Evolutionary conservation across 768 basidiomycete genomes (phyloP).

Genomic region (Pholiota conissans): DNA sequence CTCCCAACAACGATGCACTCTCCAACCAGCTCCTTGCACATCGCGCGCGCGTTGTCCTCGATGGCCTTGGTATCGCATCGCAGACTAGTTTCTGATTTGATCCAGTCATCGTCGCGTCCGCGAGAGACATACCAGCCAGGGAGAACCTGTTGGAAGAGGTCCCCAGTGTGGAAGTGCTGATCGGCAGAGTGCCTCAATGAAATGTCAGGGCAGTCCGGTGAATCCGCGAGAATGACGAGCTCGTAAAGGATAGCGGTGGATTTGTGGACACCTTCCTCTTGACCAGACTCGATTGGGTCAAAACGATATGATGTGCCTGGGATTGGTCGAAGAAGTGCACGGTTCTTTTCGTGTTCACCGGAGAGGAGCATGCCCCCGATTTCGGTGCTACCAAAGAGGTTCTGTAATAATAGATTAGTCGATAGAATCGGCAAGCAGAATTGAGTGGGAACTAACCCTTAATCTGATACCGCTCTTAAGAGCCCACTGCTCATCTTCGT

Average conservation of each 20-base stretch:
- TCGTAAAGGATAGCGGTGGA: slow-evolving; percentile 62
- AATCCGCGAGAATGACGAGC: slow-evolving; percentile 66
- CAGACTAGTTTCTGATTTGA: slow-evolving; percentile 77
- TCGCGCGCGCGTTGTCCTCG: slow-evolving; percentile 71
- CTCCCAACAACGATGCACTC: slow-evolving; percentile 79
- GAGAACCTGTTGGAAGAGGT: slow-evolving; percentile 68
- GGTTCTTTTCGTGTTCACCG: slow-evolving; percentile 51
- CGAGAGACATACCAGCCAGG: slow-evolving; percentile 63
- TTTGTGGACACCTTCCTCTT: slow-evolving; percentile 46
- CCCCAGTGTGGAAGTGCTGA: slow-evolving; percentile 79
- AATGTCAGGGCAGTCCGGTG: slow-evolving; percentile 65
- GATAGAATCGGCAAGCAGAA: slow-evolving; percentile 18
- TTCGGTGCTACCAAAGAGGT: slow-evolving; percentile 83
- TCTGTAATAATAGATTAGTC: slow-evolving; percentile 41
- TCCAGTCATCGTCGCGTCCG: slow-evolving; percentile 84
- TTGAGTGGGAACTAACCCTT: slow-evolving; percentile 42
- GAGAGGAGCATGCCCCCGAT: slow-evolving; percentile 72
- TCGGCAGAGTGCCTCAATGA: slow-evolving; percentile 54
- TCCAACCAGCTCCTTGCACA: slow-evolving; percentile 63
- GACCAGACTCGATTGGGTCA: slow-evolving; percentile 47
- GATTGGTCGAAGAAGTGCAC: slow-evolving; percentile 55
- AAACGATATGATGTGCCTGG: slow-evolving; percentile 70
- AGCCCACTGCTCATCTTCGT: slow-evolving; percentile 75
- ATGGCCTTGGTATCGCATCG: slow-evolving; percentile 82
- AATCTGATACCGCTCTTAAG: slow-evolving; percentile 62